These are phyloP conservation scores for Durotheca rogersii DNA, from an alignment of 495 filamentous ascomycete species.

Conservation along the genomic window DNA sequence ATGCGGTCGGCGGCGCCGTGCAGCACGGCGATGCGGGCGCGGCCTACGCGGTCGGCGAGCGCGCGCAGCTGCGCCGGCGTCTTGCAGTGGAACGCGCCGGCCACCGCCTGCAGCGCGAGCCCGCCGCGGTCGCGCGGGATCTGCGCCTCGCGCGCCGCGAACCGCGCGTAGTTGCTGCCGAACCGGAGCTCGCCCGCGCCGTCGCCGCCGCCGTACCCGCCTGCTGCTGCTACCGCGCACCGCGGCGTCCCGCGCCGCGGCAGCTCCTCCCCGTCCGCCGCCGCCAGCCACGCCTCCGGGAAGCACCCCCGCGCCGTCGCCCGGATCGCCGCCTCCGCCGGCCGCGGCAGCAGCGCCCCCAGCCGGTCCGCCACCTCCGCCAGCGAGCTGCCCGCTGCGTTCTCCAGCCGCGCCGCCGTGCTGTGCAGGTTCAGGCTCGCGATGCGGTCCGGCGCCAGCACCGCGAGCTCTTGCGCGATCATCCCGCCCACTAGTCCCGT, in stretches of 20 bases:
- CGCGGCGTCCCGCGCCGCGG: conserved; percentile 24
- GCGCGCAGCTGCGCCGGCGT: conserved; percentile 54
- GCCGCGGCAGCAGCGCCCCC: conserved; percentile 60
- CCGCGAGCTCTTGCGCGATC: conserved; percentile 70
- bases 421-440: conserved; percentile 62
- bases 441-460: conserved; percentile 60
- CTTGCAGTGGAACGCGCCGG: conserved; percentile 70
- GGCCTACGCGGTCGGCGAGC: conserved; percentile 58
- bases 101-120: conserved; percentile 66
- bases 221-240: conserved; percentile 17
- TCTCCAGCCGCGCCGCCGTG: conserved; percentile 62
- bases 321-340: conserved; percentile 50
- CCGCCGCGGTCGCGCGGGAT: conserved; percentile 56
- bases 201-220: conserved; percentile 55
- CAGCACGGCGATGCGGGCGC: conserved; percentile 62
- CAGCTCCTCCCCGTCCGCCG: conserved; percentile 52
- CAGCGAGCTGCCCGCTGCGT: conserved; percentile 57
- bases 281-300: conserved; percentile 54
- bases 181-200: conserved; percentile 54
- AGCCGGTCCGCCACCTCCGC: conserved; percentile 32
- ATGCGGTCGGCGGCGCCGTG: conserved; percentile 68
- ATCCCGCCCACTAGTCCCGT: conserved; percentile 80
- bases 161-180: conserved; percentile 67
- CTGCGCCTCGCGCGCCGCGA: conserved; percentile 61
- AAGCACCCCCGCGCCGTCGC: conserved; percentile 56